Base-by-base conservation (phyloP, 1,284 basidiomycete genomes). In the Apiotrichum sp. region DNA sequence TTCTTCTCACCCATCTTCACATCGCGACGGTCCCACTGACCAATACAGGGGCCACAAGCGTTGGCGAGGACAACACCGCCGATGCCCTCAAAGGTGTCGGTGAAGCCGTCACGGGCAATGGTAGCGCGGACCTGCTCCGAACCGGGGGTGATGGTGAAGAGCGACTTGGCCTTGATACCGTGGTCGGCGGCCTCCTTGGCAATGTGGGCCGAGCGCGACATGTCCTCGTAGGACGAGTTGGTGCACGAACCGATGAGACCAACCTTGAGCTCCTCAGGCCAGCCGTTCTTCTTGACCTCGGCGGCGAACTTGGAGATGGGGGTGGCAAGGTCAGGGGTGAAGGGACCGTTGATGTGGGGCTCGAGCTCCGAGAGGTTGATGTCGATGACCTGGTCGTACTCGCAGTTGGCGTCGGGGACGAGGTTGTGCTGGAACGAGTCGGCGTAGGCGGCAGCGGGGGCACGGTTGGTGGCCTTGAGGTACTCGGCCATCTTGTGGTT, bases 1-100 rank as follows among this genome's bases (percentile, higher is more conserved):
- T 98, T 98, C 72, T 84, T 82, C 69, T 89, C 89, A 71, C 95
- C 95, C 85, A 93, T 99, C 83, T 89, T 87, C 57, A 98, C 89
- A 71, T 98, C 96, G 68, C 85, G 80, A 73, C 95, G 84, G 80
- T 98, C 93, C 96, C 96, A 98, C 78, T 98, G 95, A 72, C 95
- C 96, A 68, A 98, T 98, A 80, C 95, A 99, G 35, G 96, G 96
- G 52, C 96, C 96, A 67, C 96, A 98, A 1, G 96, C 96, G 74
- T 99, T 99, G 11, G 96, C 95, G 35, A 99, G 80, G 13, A 99
- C 95, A 41, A 87, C 82, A 6, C 86, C 93, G 22, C 56, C 59
- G 11, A 58, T 53, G 16, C 35, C 45, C 56, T 61, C 56, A 22
- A 61, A 56, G 40, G 52, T 55, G 56, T 47, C 51, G 53, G 55